A percentile compares a stretch with the other conserved stretches of the same genome.
Conservation (phyloP, 1,139 yeast species). For the Debaryomycetaceae sp. region DNA sequence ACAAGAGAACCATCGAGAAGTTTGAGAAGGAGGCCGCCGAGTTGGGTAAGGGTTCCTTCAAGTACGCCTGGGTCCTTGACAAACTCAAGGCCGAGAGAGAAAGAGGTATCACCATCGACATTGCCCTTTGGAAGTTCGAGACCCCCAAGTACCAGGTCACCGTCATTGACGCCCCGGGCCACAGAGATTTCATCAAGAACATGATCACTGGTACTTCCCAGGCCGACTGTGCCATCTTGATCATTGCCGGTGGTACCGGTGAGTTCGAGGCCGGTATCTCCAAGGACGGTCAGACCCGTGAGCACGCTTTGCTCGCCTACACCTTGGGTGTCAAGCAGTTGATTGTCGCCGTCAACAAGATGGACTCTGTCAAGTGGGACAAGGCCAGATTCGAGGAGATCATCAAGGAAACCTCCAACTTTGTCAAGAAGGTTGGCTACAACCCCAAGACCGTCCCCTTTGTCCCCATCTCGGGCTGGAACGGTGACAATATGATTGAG, state of each 20-base stretch:
- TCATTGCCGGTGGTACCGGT: constrained; percentile 88
- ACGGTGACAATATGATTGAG: constrained; percentile 92
- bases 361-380: constrained; percentile 86
- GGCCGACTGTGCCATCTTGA: constrained; percentile 87
- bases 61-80: constrained; percentile 97
- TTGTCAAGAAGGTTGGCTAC: constrained; percentile 83
- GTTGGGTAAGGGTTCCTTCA: constrained; percentile 97
- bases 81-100: constrained; percentile 94
- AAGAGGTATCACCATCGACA: constrained; percentile 95
- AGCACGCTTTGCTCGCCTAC: constrained; percentile 84
- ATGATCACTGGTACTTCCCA: constrained; percentile 91
- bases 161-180: constrained; percentile 93
- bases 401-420: constrained; percentile 74
- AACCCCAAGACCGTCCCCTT: constrained; percentile 87
- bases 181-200: constrained; percentile 95
- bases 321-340: constrained; percentile 85
- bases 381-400: constrained; percentile 72
- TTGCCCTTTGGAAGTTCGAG: constrained; percentile 91
- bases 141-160: constrained; percentile 90
- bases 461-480: constrained; percentile 91
- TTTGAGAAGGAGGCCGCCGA: constrained; percentile 96
- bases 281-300: constrained; percentile 90
- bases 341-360: constrained; percentile 87
- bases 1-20: constrained; percentile 98
- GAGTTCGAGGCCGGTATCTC: constrained; percentile 95